Evolutionary conservation across 306 rosid species (phyloP).

Genomic region (Dalbergia cochinchinensis): DNA sequence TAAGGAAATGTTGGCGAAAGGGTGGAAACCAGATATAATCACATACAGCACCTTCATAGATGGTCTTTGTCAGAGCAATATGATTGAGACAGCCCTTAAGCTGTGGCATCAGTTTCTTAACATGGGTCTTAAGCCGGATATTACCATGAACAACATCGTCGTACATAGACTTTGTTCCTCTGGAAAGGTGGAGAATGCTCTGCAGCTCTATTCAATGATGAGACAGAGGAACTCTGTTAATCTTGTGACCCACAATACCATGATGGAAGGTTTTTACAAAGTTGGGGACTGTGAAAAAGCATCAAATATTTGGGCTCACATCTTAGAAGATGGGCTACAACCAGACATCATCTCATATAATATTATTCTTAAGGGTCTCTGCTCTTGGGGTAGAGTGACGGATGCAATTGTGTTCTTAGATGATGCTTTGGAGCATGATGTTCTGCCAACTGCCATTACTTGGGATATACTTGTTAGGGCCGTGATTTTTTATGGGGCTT

Average conservation of each 20-base stretch:
- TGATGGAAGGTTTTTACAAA: conserved; percentile 89
- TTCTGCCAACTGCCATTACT: conserved; percentile 78
- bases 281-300: conserved; percentile 71
- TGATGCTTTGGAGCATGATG: conserved; percentile 75
- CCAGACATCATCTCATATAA: conserved; percentile 93
- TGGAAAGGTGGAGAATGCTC: conserved; percentile 69
- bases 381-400: conserved; percentile 70
- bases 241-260: conserved; percentile 86
- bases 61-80: conserved; percentile 74
- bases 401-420: conserved; percentile 70
- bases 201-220: conserved; percentile 74
- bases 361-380: conserved; percentile 83
- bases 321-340: conserved; percentile 59
- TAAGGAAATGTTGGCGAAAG: conserved; percentile 78
- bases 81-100: conserved; percentile 65
- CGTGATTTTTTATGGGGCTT: conserved; percentile 53
- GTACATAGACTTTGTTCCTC: conserved; percentile 86
- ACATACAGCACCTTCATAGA: conserved; percentile 77
- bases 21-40: conserved; percentile 81
- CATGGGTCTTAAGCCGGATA: conserved; percentile 70
- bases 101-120: conserved; percentile 73
- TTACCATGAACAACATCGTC: conserved; percentile 74
- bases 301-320: conserved; percentile 68
- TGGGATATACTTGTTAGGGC: conserved; percentile 94
- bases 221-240: conserved; percentile 57